Conservation (phyloP, 306 rosid species). For the Aeschynomene evenia region DNA sequence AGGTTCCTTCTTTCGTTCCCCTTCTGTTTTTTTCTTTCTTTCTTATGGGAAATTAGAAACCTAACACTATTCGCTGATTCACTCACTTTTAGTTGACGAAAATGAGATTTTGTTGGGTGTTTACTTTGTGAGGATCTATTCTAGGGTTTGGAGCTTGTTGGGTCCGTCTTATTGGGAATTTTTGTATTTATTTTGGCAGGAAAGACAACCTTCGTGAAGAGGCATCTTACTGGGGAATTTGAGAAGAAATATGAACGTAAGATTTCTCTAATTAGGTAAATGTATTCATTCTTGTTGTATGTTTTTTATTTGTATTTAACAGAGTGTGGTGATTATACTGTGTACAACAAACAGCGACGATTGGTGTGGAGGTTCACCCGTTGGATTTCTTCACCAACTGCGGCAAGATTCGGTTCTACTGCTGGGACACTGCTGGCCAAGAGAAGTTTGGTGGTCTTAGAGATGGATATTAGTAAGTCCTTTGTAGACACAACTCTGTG, state of each 20-base stretch:
- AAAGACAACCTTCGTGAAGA: constrained; percentile 74
- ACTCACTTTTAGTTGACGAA: too few species aligned
- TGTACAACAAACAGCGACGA: constrained; percentile 63
- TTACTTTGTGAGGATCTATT: neutral
- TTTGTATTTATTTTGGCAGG: constrained; percentile 43
- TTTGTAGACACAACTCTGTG: neutral
- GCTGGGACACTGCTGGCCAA: constrained; percentile 87
- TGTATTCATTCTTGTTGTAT: too few species aligned
- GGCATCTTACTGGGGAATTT: constrained; percentile 80
- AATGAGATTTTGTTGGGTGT: too few species aligned
- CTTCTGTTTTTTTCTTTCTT: too few species aligned
- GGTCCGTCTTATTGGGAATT: neutral
- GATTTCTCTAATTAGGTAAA: neutral
- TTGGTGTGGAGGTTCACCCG: constrained; percentile 83
- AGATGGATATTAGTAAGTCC: constrained; percentile 69
- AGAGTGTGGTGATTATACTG: too few species aligned
- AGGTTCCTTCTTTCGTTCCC: too few species aligned
- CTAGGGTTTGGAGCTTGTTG: neutral
- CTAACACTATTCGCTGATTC: too few species aligned
- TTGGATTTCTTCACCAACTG: constrained; percentile 78
- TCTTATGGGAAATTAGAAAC: too few species aligned
- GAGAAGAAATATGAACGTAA: constrained; percentile 82
- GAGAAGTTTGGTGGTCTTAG: constrained; percentile 79
- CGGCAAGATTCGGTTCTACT: constrained; percentile 70
- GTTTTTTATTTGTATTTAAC: too few species aligned